Evolutionary conservation across 495 filamentous ascomycete genomes (phyloP), one percentile per base, ranked within the genome.

Genomic region (Penicillium pancosmium): DNA sequence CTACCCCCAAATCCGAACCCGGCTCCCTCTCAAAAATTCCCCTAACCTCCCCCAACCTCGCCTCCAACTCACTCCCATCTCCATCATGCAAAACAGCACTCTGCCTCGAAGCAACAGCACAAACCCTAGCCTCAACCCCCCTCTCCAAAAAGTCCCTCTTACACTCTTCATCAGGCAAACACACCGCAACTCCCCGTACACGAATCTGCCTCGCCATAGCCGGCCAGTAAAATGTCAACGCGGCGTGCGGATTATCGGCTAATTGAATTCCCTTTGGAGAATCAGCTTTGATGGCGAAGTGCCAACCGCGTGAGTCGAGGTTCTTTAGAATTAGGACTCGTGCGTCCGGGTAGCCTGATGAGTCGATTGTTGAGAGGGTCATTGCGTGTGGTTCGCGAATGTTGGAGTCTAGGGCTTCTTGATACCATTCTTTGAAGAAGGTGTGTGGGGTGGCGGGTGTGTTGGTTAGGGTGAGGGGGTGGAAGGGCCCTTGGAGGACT

Each of bases 171-270:
- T 56, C 62, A 4, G 58, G 25, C 10, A 65, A 13, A 3, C 33
- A 25, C 9, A 49, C 23, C 19, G 58, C 62, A 7, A 0, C 34
- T 11, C 62, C 62, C 16, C 44, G 47, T 19, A 65, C 5, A 23
- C 62, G 35, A 34, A 65, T 41, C 35, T 65, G 62, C 16, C 62
- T 35, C 23, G 54, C 62, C 23, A 65, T 44, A 50, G 49, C 31
- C 23, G 63, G 59, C 63, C 63, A 66, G 25, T 66, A 66, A 38
- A 66, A 66, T 1, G 63, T 66, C 40, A 66, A 49, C 1, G 63
- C 59, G 1, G 51, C 53, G 9, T 16, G 5, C 4, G 47, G 55
- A 31, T 54, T 62, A 0, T n/a, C 21, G 0, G 23, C 49, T 21
- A 66, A 10, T 16, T 66, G 63, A n/a, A n/a, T 23, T 41, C 43